These are phyloP conservation scores for Knoxia roxburghii DNA, from an alignment of 257 asterid genomes.

Conservation along the genomic window DNA sequence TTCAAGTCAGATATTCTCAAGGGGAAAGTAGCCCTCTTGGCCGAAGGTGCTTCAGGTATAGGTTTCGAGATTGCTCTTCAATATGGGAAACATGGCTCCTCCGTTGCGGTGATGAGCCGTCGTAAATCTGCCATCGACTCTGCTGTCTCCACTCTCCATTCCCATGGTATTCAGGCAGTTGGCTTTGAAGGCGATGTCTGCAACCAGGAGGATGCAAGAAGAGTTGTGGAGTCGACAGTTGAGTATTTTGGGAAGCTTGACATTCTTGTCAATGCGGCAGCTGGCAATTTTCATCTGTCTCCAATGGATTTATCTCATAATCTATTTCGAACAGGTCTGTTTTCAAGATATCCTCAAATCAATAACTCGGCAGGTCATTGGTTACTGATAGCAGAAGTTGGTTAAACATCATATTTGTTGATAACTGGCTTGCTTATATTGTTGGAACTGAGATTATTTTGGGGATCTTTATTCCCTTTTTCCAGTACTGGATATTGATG, in stretches of 20 bases:
- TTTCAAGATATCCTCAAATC: constrained; percentile 3
- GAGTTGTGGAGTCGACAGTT: constrained; percentile 70
- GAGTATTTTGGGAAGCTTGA: constrained; percentile 79
- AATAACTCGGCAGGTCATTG: neutral
- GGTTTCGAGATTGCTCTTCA: constrained; percentile 73
- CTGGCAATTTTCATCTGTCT: constrained; percentile 78
- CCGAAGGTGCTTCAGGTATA: constrained; percentile 93
- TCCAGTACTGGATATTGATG: constrained; percentile 85
- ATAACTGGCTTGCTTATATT: neutral
- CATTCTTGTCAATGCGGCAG: constrained; percentile 90
- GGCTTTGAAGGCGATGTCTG: constrained; percentile 91
- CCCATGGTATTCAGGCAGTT: constrained; percentile 76
- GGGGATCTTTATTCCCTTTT: neutral
- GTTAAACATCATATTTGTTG: neutral
- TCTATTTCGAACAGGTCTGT: constrained; percentile 77
- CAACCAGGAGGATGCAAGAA: constrained; percentile 60
- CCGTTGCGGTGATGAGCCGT: constrained; percentile 90
- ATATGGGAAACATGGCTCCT: constrained; percentile 86
- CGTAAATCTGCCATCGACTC: constrained; percentile 58
- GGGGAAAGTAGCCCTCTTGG: constrained; percentile 75
- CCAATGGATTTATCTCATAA: constrained; percentile 89
- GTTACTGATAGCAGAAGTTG: neutral
- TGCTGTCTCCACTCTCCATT: constrained; percentile 62
- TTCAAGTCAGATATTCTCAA: constrained; percentile 54
- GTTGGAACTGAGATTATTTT: neutral